Evolutionary conservation across 257 asterid species (phyloP).

Genomic region (Solanum sejunctum): DNA sequence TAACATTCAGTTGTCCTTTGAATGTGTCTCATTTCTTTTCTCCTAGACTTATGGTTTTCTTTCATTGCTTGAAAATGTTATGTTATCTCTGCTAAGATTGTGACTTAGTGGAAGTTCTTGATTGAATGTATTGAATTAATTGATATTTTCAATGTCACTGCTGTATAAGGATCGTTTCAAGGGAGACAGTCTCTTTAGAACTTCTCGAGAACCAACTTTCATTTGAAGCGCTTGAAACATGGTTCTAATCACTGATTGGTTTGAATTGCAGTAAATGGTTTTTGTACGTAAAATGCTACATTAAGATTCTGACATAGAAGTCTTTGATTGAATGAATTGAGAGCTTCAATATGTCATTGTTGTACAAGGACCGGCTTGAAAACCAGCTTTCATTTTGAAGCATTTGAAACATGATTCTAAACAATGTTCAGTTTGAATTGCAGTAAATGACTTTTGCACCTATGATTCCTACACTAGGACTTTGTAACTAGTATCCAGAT

Average conservation of each 20-base stretch:
- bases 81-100: background rate
- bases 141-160: background rate
- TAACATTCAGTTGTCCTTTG: background rate
- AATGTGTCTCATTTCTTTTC: background rate
- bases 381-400: background rate
- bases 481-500: background rate
- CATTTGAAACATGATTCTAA: background rate
- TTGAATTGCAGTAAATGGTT: background rate
- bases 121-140: background rate
- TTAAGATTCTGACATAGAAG: background rate
- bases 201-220: background rate
- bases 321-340: background rate
- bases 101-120: background rate
- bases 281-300: background rate
- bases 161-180: background rate
- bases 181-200: background rate
- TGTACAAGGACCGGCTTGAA: background rate
- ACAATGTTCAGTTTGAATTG: background rate
- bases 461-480: background rate
- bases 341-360: background rate
- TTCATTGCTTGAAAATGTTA: background rate
- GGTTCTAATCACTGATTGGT: background rate
- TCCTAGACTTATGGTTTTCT: background rate
- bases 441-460: background rate
- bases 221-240: background rate